Base-by-base conservation (phyloP, 768 basidiomycete species). In the Trametes meyenii region DNA sequence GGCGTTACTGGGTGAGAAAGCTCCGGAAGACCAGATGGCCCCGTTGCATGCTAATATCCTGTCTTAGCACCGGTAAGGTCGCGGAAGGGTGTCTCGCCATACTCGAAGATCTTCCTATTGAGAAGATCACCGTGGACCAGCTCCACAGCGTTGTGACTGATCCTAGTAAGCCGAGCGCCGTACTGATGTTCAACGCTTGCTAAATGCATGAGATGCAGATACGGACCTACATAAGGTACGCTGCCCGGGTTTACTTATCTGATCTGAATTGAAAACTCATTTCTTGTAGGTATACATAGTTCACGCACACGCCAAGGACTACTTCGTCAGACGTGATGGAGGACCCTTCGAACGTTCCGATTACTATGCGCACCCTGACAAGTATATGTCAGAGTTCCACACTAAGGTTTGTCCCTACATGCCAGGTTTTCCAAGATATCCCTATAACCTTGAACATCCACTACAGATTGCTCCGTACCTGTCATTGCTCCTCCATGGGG, bases 401-500 rank as follows among this genome's bases (percentile, higher is more conserved):
- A 79, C 83, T 3, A 85, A 81, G 76, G 94, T 90, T 19, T 17
- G n/a, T 38, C 50, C 7, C 19, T 29, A 35, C 10, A 16, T 21
- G 49, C 29, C 6, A 2, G 17, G 5, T 23, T 3, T 13, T 2
- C 16, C 3, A 39, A 1, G 12, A 10, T 11, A 23, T 19, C 19
- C 19, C 8, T 33, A 8, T 38, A 17, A 51, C 13, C 21, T 7
- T 36, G 8, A 13, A 38, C 23, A 2, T 21, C 36, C 7, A 7
- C 1, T 39, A 11, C 61, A 94, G 90, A 79, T 96, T 35, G 92
- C 92, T 0, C 94, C 92, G 0, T 93, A 92, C 72, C 78, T 94
- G 3, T 92, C 91, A 0, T 81, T 96, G 7, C 82, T 96, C 62
- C 77, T 96, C 52, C 94, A 97, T 68, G 95, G 93, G 14, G 83